phyloP scores from a whole-genome alignment of 768 basidiomycete genomes.

The Phylloporus arenicola region DNA sequence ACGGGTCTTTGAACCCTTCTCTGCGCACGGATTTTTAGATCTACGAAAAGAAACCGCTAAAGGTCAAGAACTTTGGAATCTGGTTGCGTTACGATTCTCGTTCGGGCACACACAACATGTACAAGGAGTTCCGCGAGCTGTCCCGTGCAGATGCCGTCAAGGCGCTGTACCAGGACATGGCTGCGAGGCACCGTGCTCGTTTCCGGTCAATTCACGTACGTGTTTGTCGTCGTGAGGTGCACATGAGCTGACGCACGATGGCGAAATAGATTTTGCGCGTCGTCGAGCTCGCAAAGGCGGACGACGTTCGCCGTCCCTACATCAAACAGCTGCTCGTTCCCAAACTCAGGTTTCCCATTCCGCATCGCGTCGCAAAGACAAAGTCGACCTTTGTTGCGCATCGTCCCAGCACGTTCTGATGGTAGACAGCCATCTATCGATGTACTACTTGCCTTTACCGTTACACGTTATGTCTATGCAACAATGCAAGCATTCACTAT shows the following conservation, averaged over 20 bases:
- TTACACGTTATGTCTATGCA: neutral
- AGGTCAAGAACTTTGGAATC: constrained; percentile 99
- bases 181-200: constrained; percentile 96
- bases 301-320: constrained; percentile 92
- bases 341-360: constrained; percentile 94
- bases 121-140: constrained; percentile 98
- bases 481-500: neutral
- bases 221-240: neutral
- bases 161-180: constrained; percentile 99
- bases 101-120: constrained; percentile 99
- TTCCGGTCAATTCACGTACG: constrained; percentile 97
- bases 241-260: neutral
- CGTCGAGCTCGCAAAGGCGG: constrained; percentile 88
- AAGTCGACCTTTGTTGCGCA: constrained; percentile 77
- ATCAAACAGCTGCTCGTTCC: constrained; percentile 94
- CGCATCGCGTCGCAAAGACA: constrained; percentile 77
- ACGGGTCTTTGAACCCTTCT: constrained; percentile 26
- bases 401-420: constrained; percentile 70
- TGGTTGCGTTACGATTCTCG: constrained; percentile 99
- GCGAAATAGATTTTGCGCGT: constrained; percentile 86
- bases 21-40: constrained; percentile 53
- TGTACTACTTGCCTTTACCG: constrained; percentile 6
- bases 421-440: constrained; percentile 6
- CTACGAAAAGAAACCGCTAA: constrained; percentile 94
- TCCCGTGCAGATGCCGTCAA: constrained; percentile 92